Evolutionary conservation across 257 asterid genomes (phyloP), one percentile per base, ranked within the genome.

Genomic region (Nicotiana knightiana): DNA sequence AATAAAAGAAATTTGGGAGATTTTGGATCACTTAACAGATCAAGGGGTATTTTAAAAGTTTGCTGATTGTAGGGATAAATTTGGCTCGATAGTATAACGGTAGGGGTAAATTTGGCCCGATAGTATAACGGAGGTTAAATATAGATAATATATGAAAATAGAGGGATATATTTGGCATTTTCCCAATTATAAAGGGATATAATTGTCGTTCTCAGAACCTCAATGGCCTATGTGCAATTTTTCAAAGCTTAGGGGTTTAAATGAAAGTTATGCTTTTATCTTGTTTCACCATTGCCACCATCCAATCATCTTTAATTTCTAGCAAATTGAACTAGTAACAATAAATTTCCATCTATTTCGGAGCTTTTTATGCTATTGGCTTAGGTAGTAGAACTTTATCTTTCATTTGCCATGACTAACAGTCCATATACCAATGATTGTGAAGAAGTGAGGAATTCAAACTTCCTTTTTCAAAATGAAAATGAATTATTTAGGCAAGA

Each of bases 361-460:
- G 17, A 67, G 54, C 54, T 67, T 67, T 35, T 33, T 67, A 67
- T 67, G 54, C 30, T 3, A n/a, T 4, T 68, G 77, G 21, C 57
- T 18, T 68, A n/a, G 16, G 33, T 68, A 39, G 39, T 55, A 37
- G 43, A 39, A 68, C 77, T 68, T 68, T 68, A 67, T 37, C 76
- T 5, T 67, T 67, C 76, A n/a, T 70, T 43, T 21, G 11, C 58
- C 53, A 67, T 35, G 30, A 39, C 57, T 37, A 39, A 39, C n/a
- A 70, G 77, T 39, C 77, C 57, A 70, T 70, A n/a, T 39, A 5
- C 13, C 79, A 71, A 71, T 71, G 79, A 71, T 71, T 71, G 55
- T 12, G 32, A 46, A 11, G 21, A 71, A 71, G 24, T 24, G 37
- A 46, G 33, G 79, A 71, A 71, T 71, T 71, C 79, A 71, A 71